phyloP scores from a whole-genome alignment of 441 rosid species.

The Jatropha multifida region DNA sequence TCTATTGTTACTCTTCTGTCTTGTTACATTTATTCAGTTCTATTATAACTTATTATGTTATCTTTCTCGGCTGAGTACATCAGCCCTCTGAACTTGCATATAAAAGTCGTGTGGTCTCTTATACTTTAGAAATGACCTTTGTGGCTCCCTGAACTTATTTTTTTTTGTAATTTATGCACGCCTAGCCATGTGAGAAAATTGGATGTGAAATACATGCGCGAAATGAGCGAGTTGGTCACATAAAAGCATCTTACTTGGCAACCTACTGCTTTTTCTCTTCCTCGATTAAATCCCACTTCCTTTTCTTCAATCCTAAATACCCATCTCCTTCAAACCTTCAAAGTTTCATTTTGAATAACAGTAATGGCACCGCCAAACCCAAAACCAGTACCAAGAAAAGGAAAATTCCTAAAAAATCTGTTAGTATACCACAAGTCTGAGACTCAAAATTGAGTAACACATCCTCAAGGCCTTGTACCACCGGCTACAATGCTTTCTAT shows the following conservation, averaged over 20 bases:
- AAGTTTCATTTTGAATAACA: conserved; percentile 26
- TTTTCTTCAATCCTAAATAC: conserved; percentile 25
- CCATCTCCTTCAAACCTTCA: conserved; percentile 23
- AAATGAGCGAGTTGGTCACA: no score
- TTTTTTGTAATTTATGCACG: no score
- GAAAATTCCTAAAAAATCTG: conserved; percentile 15
- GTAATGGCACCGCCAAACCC: conserved; percentile 31
- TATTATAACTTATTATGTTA: background rate
- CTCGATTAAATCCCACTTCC: conserved; percentile 37
- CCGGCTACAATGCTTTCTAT: conserved; percentile 61
- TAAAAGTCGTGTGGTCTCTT: no score
- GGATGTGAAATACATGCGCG: no score
- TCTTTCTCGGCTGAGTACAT: no score
- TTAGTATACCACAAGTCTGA: conserved; percentile 48
- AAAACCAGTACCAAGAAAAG: conserved; percentile 34
- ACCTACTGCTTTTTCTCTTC: conserved; percentile 23
- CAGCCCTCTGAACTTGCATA: no score
- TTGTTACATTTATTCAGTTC: background rate
- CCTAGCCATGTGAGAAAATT: no score
- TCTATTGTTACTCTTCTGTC: background rate
- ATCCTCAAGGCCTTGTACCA: conserved; percentile 40
- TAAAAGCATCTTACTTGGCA: no score
- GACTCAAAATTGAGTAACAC: conserved; percentile 56
- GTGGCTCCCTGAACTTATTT: no score
- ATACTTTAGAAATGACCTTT: no score